Base-by-base conservation (phyloP, 148 eudicot genomes). In the Camellia lanceoleosa region DNA sequence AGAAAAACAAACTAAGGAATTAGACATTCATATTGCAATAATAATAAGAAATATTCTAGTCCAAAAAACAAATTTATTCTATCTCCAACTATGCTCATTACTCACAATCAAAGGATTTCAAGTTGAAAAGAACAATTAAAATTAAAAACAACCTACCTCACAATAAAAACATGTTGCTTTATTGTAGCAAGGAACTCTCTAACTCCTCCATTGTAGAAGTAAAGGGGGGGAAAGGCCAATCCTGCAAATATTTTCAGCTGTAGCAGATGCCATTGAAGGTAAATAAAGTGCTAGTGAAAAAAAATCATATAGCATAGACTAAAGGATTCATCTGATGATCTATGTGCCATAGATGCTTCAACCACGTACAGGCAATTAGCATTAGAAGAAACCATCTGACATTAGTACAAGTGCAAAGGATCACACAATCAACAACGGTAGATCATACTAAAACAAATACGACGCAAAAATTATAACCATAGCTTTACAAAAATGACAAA, bases 171-270 rank as follows among this genome's bases (percentile, higher is more conserved):
- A 83, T 96, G 95, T 78, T 85, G 99, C 90, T 92, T 96, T 77
- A 96, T 84, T 71, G 93, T 88, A 63, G 94, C 92, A 59, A 96
- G 88, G 85, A 96, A 92, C 80, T 96, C 99, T 76, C 85, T 87
- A 14, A 96, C 91, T 84, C 99, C 99, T 74, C 99, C 99, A 85
- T 90, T 94, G 80, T 94, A 94, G 77, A 96, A 96, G 79, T 93
- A 96, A 67, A 94, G 93, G 51, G 99, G 98, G 81, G 99, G 98
- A 84, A 80, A 91, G 78, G 99, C 99, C 73, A 96, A 89, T 54
- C 99, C 99, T 96, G 93, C 68, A 80, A 76, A 82, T 11, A 61
- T 11, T 65, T 46, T 41, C 38, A 11, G 44, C 41, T 64, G 46
- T 6, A n/a, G 52, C 20, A 52, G 3, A 16, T 18, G 14, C 15